Base-by-base conservation (phyloP, 2,329 filamentous ascomycete genomes). In the Cladosporium sp. region DNA sequence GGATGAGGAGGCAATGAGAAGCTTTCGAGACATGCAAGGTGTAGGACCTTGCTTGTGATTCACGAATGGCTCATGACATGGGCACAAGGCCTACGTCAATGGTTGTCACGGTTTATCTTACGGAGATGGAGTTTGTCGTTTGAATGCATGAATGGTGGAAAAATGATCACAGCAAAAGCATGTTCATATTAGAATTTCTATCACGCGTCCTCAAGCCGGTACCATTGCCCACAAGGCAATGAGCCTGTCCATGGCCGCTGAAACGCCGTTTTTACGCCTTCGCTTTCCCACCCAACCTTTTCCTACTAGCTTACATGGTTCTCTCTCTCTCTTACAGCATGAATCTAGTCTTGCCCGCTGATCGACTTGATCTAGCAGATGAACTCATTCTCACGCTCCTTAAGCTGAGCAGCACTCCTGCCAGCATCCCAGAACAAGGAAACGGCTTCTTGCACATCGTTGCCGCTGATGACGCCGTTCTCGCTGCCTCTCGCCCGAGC, bases 401-500 rank as follows among this genome's bases (percentile, higher is more conserved):
- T 73, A 63, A 78, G 58, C 59, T 73, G 68, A 59, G 76, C 73
- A n/a, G 82, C 81, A 72, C 82, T 84, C 72, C 81, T 77, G 64
- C 77, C 74, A 10, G 81, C 81, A 70, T 84, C 82, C 76, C 82
- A 78, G 69, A 84, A 84, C 69, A 84, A 63, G 1, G 71, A 77
- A 63, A 78, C 78, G 18, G 80, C 81, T 73, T 84, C 82, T 68
- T 80, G 82, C 65, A 88, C 85, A 71, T 88, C 89, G 57, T 85
- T 78, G 28, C 82, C 83, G 66, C 79, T 80, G 60, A 83, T 83
- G 74, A 74, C 71, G 38, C 72, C 73, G 15, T 73, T 73, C 57
- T 76, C 72, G 28, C 72, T 76, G 15, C 81, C 80, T 36, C 78
- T 76, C 18, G 95, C 92, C 76, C 92, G 90, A 67, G 94, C 92